Evolutionary conservation across 441 rosid genomes (phyloP).

Genomic region (Capsella rubella): DNA sequence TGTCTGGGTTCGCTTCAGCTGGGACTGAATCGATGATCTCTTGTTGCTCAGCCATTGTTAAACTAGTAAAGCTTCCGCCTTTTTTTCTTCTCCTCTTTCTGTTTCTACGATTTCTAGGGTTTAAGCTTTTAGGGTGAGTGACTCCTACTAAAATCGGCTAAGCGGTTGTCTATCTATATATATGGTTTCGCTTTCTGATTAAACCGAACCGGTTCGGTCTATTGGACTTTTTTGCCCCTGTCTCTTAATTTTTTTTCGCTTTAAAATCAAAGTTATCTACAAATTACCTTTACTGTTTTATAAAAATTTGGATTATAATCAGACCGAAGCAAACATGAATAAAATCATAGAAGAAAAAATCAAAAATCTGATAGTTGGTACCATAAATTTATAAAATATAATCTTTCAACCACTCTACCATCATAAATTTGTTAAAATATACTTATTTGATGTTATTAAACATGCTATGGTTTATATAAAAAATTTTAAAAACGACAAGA

Average conservation of each 20-base stretch:
- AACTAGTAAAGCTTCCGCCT: conserved; percentile 42
- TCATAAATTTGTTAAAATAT: not conserved
- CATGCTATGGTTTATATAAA: not conserved
- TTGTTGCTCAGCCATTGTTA: conserved; percentile 61
- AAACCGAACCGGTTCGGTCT: conserved; percentile 29
- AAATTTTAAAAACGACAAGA: not conserved
- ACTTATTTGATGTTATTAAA: not conserved
- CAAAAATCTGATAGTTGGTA: no score
- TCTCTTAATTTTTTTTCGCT: no score
- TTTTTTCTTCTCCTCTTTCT: not conserved
- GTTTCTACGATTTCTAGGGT: conserved; percentile 37
- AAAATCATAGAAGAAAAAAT: no score
- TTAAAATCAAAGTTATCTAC: no score
- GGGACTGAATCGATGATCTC: conserved; percentile 53
- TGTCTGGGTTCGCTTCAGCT: conserved; percentile 36
- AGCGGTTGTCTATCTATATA: conserved; percentile 7
- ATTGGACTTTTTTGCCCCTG: not conserved
- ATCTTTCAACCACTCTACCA: not conserved
- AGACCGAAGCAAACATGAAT: no score
- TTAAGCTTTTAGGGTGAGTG: conserved; percentile 37
- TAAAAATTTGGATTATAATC: no score
- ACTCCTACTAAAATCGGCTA: conserved; percentile 21
- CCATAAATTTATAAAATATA: no score
- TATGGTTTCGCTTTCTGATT: not conserved
- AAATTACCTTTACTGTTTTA: no score